Conservation (phyloP, 2,329 filamentous ascomycete genomes). For the Scopulariopsis brevicaulis region DNA sequence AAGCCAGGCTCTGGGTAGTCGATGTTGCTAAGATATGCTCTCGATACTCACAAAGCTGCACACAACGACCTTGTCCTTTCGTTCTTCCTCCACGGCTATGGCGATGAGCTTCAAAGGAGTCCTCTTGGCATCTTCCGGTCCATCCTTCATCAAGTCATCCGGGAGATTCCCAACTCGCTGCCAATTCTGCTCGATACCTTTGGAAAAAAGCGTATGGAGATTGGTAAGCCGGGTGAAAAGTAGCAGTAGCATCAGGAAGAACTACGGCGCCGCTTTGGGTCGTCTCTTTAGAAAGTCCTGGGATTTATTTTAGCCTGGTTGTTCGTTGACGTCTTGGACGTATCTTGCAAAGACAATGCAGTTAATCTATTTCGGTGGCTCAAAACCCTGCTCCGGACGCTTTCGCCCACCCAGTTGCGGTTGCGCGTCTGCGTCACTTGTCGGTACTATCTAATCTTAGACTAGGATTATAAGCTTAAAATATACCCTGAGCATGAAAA, state of each 20-base stretch:
- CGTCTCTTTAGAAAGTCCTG: slow-evolving; percentile 11
- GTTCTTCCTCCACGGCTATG: slow-evolving; percentile 25
- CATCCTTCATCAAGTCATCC: slow-evolving; percentile 19
- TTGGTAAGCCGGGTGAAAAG: slow-evolving; percentile 6
- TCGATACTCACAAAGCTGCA: slow-evolving; percentile 13
- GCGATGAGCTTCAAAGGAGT: slow-evolving; percentile 17
- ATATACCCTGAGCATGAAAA: slow-evolving; percentile 20
- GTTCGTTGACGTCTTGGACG: slow-evolving; percentile 23
- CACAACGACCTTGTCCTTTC: slow-evolving; percentile 11
- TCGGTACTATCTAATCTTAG: slow-evolving; percentile 18
- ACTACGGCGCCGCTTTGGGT: slow-evolving; percentile 10
- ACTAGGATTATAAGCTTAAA: slow-evolving; percentile 9
- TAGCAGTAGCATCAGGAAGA: slow-evolving; percentile 17
- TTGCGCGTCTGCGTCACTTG: slow-evolving; percentile 19
- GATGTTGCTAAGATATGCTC: slow-evolving; percentile 21
- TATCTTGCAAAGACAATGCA: slow-evolving; percentile 15
- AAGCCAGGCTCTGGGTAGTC: slow-evolving; percentile 28
- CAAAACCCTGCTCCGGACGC: slow-evolving; percentile 10
- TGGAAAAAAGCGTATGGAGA: slow-evolving; percentile 3
- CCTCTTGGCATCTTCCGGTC: slow-evolving; percentile 21
- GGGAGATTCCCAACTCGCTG: slow-evolving; percentile 11
- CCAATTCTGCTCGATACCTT: slow-evolving; percentile 10
- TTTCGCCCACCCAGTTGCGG: slow-evolving; percentile 5
- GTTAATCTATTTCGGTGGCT: slow-evolving; percentile 10
- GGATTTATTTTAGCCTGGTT: slow-evolving; percentile 11